Evolutionary conservation across 305 asterid species (phyloP), one percentile per base, ranked within the genome.

Genomic region (Coffea humblotiana): DNA sequence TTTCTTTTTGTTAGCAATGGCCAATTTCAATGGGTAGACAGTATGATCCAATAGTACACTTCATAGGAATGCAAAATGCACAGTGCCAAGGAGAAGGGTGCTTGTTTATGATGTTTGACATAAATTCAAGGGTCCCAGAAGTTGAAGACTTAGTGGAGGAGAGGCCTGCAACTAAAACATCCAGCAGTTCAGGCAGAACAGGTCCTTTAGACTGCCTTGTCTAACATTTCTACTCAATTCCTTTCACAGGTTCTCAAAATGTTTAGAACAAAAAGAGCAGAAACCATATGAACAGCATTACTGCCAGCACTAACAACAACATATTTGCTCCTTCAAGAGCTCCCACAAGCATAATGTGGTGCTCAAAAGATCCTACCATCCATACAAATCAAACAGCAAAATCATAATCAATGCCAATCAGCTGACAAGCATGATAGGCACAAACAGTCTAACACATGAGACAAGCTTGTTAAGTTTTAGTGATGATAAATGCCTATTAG

Each of bases 321-420:
- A 32, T 25, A 15, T 32, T 5, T 35, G 45, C 21, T 8, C 49
- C 49, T 37, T 68, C 49, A 35, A 37, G 37, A 15, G n/a, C 27
- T 51, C n/a, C 40, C 16, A 54, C 68, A 74, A 74, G 69, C 35
- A 58, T 35, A 74, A 74, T 43, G n/a, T 74, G 69, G 51, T 58
- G 45, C 68, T 58, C 23, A 35, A 69, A 56, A 74, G 54, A 74
- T 56, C 51, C n/a, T 1, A 54, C 60, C 3, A 74, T 32, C 49
- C 37, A 35, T 56, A 35, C 32, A 58, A 35, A 35, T 35, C n/a
- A 56, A 13, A 2, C 77, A 35, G 58, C 19, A 73, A 7, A 54
- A 37, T 56, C 14, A 19, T 40, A 43, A 75, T 40, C 23, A 37
- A 8, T 23, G 12, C 14, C 25, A 19, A 4, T 51, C 77, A 29